Base-by-base conservation (phyloP, 2,329 filamentous ascomycete species). In the Tolypocladium amazonense region DNA sequence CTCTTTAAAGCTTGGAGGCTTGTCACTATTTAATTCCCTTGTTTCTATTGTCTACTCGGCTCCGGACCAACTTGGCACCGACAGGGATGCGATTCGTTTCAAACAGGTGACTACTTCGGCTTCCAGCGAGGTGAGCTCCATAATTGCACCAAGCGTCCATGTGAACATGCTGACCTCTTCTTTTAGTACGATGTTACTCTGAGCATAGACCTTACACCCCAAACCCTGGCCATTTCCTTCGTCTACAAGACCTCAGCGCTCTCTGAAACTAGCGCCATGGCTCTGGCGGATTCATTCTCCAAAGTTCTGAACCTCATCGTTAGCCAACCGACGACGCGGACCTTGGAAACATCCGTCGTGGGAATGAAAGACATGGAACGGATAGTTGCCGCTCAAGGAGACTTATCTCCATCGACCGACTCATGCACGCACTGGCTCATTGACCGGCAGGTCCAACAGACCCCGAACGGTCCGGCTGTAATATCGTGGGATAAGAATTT, bases 401-500 rank as follows among this genome's bases (percentile, higher is more conserved):
- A 56, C 53, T 25, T 56, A n/a, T 38, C 33, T 20, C 53, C 35
- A 18, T 37, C 59, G 6, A 62, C 47, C 1, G 57, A 62, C 11
- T 47, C 61, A 5, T 62, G 61, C 35, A 59, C 59, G 1, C 61
- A 62, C 33, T 62, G 61, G 61, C 59, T 59, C 50, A 61, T 62
- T 2, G 52, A 56, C 1, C 45, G 59, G 2, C 59, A 57, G 7
- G 60, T 61, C 23, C 47, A 45, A 15, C 14, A 27, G 2, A 55
- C 52, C 11, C 61, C 59, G 1, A 43, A 58, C 6, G 55, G 45
- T 12, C 12, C 37, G 2, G 62, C 62, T 3, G 56, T 64, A 3
- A 30, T 23, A 14, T 60, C 62, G 20, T 65, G 64, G 64, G 64
- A 65, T 45, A 58, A 53, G 2, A 37, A 62, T 1, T 56, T 56